phyloP scores from a whole-genome alignment of 371 early-diverging fungal genomes.

The Enteropsectra breve region DNA sequence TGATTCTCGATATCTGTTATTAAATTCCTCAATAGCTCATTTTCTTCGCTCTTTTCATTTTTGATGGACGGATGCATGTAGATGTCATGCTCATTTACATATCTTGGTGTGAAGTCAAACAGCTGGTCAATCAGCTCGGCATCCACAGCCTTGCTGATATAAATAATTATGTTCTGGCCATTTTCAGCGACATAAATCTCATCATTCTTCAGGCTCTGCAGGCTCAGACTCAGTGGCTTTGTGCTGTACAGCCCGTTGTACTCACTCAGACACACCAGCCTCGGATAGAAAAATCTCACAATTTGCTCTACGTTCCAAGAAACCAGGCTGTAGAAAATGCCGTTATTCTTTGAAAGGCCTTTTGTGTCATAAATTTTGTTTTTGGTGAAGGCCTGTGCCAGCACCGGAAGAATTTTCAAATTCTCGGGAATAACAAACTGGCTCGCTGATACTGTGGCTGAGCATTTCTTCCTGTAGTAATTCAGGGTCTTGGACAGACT shows the following conservation, averaged over 20 bases:
- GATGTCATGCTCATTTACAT: slow-evolving; percentile 15
- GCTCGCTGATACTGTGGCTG: slow-evolving; percentile 39
- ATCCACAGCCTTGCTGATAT: slow-evolving; percentile 55
- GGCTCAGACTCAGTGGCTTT: slow-evolving; percentile 39
- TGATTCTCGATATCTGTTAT: slow-evolving; percentile 10
- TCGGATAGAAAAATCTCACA: slow-evolving; percentile 59
- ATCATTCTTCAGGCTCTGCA: slow-evolving; percentile 29
- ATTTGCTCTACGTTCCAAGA: slow-evolving; percentile 44
- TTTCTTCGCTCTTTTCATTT: slow-evolving; percentile 3
- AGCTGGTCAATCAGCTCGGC: slow-evolving; percentile 16
- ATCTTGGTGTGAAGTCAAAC: slow-evolving; percentile 18
- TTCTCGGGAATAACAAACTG: slow-evolving; percentile 59
- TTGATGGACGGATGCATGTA: neutral
- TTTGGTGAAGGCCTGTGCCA: slow-evolving; percentile 42
- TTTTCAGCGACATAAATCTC: slow-evolving; percentile 60
- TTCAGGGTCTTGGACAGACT: slow-evolving; percentile 40
- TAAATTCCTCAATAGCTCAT: slow-evolving; percentile 21
- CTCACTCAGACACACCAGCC: slow-evolving; percentile 53
- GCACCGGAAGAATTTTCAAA: slow-evolving; percentile 56
- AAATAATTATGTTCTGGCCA: slow-evolving; percentile 47
- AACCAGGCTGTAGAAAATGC: too few relatives aligned
- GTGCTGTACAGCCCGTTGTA: slow-evolving; percentile 46
- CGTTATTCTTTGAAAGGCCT: neutral
- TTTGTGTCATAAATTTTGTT: neutral
- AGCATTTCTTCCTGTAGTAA: slow-evolving; percentile 53